Evolutionary conservation across 2,329 filamentous ascomycete genomes (phyloP).

Genomic region (Fusarium mexicanum): DNA sequence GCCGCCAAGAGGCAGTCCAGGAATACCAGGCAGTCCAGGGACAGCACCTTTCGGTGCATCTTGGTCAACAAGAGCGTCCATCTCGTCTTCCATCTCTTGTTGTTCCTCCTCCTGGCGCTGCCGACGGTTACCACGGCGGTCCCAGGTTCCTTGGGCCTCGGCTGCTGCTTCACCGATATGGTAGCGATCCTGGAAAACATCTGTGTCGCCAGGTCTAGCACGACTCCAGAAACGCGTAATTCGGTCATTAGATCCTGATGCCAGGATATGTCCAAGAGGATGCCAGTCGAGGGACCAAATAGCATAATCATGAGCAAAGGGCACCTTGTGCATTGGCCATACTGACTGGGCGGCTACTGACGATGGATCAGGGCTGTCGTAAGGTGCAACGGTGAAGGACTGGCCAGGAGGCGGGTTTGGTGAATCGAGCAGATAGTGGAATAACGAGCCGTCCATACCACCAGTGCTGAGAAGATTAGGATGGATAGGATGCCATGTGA

Average conservation of each 20-base stretch:
- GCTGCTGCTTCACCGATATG: slow-evolving; percentile 95
- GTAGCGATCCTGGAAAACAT: slow-evolving; percentile 88
- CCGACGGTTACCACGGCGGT: slow-evolving; percentile 78
- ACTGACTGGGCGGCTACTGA: slow-evolving; percentile 90
- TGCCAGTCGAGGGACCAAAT: slow-evolving; percentile 99
- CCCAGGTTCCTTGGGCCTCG: slow-evolving; percentile 95
- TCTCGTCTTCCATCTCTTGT: slow-evolving; percentile 91
- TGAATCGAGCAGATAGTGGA: slow-evolving; percentile 96
- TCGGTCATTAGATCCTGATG: slow-evolving; percentile 94
- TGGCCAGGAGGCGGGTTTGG: slow-evolving; percentile 84
- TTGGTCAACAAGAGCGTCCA: slow-evolving; percentile 91
- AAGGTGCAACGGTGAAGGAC: slow-evolving; percentile 78
- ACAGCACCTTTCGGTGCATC: slow-evolving; percentile 65
- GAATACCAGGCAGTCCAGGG: slow-evolving; percentile 63
- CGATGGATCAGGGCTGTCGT: slow-evolving; percentile 82
- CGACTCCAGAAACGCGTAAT: slow-evolving; percentile 98
- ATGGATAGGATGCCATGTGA: slow-evolving; percentile 95
- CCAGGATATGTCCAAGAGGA: slow-evolving; percentile 92
- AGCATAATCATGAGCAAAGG: slow-evolving; percentile 90
- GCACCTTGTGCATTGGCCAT: slow-evolving; percentile 86
- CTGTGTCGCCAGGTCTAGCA: slow-evolving; percentile 85
- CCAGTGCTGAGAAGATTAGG: slow-evolving; percentile 89
- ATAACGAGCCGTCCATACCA: slow-evolving; percentile 86
- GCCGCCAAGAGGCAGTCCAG: slow-evolving; percentile 63
- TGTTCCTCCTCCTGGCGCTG: slow-evolving; percentile 93